Conservation (phyloP, 2,329 filamentous ascomycete genomes). For the Monilinia fructicola region DNA sequence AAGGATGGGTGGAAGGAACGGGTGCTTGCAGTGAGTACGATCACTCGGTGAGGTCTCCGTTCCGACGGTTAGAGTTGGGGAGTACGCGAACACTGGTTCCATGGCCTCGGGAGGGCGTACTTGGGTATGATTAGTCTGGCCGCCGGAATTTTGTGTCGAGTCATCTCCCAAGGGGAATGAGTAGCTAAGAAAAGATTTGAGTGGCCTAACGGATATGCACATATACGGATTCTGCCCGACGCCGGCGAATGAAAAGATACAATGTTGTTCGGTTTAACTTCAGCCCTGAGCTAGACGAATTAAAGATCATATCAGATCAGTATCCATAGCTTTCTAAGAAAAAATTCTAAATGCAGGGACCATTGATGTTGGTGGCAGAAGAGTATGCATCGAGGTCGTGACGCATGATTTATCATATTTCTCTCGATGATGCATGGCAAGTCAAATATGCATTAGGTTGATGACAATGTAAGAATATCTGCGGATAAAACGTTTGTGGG, state of each 20-base stretch:
- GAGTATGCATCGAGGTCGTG: slow-evolving; percentile 9
- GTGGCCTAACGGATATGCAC: neutral
- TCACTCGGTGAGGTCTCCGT: neutral
- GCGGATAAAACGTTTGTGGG: neutral
- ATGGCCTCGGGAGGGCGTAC: neutral
- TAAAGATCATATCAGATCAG: slow-evolving; percentile 6
- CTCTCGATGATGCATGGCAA: slow-evolving; percentile 4
- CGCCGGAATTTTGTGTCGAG: neutral
- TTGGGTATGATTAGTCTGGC: neutral
- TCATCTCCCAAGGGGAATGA: neutral
- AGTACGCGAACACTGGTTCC: neutral
- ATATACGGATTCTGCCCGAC: slow-evolving; percentile 10
- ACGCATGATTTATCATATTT: slow-evolving; percentile 2
- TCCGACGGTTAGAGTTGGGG: neutral
- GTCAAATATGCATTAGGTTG: neutral
- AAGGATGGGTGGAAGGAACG: neutral
- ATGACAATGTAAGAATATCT: neutral
- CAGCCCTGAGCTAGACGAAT: neutral
- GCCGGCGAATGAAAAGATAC: neutral
- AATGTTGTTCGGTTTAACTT: neutral
- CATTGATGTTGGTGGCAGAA: neutral
- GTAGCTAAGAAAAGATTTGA: neutral
- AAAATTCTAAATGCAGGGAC: slow-evolving; percentile 11
- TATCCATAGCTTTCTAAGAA: neutral
- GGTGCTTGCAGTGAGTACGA: neutral